Base-by-base conservation (phyloP, 1,139 yeast genomes). In the Nadsonia commutata region DNA sequence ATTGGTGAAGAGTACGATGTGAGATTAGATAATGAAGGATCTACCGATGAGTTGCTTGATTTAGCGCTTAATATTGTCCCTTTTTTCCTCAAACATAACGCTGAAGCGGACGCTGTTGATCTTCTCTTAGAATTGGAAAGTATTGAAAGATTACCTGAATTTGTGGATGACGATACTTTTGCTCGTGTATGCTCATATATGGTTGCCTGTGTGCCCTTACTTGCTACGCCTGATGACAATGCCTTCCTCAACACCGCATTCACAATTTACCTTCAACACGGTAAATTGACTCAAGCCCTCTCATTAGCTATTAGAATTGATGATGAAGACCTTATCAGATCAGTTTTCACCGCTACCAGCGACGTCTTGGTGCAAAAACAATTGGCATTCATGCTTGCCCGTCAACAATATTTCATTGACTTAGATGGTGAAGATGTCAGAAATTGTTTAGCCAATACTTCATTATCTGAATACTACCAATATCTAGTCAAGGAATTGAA, bases 61-160 rank as follows among this genome's bases (percentile, higher is more conserved):
- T 71, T 90, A 51, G 74, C 94, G 2, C 64, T 84, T 52, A 74
- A 80, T 53, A 80, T 93, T 55, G 90, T 84, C 31, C 95, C 96
- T 22, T 83, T 80, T 56, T 90, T 90, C 66, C 71, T 90, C 54
- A 79, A 83, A 56, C 97, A 90, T 64, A 90, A 93, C 60, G 98
- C 96, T 33, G 98, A 93, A 64, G 95, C 96, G 8, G 99, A 90
- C 60, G 98, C 98, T 1, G 95, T 90, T 23, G 99, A 90, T 65
- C 68, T 90, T 53, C 70, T 93, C 52, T 69, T 86, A 48, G 98
- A 90, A 63, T 75, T 90, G 46, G 98, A 90, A 64, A 71, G 78
- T 45, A 81, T 90, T 54, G 95, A 84, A 56, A 76, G 78, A 57
- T 69, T 93, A 50, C 80, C 93, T 7, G 76, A 78, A 51, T 84